Evolutionary conservation across 2,329 filamentous ascomycete species (phyloP).

Genomic region (Cladosporium oxysporum): DNA sequence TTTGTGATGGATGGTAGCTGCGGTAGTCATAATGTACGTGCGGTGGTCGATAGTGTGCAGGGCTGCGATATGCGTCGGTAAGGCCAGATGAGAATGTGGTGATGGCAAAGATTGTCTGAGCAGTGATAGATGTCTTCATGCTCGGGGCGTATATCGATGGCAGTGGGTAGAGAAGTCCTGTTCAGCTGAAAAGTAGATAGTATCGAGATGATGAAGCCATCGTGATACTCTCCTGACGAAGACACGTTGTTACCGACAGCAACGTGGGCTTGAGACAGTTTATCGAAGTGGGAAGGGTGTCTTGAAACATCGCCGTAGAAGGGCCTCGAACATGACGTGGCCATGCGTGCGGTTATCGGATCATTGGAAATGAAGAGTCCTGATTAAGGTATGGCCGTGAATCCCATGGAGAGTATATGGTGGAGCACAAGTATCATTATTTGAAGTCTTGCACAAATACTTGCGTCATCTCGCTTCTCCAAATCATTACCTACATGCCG

Average conservation of each 20-base stretch:
- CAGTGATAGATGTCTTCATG: neutral
- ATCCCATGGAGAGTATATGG: neutral
- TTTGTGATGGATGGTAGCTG: slow-evolving; percentile 8
- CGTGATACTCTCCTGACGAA: neutral
- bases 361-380: neutral
- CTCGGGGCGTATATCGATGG: neutral
- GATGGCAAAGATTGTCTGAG: neutral
- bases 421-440: neutral
- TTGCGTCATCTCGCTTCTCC: neutral
- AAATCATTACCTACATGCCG: neutral
- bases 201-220: neutral
- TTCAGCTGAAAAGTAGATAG: neutral
- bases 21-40: slow-evolving; percentile 5
- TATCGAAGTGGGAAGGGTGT: slow-evolving; percentile 16
- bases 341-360: neutral
- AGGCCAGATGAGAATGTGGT: slow-evolving; percentile 6
- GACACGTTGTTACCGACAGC: neutral
- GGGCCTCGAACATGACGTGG: neutral
- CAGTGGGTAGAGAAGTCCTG: neutral
- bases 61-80: slow-evolving; percentile 8
- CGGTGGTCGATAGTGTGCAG: neutral
- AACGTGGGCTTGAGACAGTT: neutral
- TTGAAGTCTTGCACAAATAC: neutral
- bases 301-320: neutral
- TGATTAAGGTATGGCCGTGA: neutral